A percentile compares a stretch with the other conserved stretches of the same genome.
These are phyloP conservation scores for Picea sitchensis DNA, from an alignment of 75 land plant species.

Conservation along the genomic window DNA sequence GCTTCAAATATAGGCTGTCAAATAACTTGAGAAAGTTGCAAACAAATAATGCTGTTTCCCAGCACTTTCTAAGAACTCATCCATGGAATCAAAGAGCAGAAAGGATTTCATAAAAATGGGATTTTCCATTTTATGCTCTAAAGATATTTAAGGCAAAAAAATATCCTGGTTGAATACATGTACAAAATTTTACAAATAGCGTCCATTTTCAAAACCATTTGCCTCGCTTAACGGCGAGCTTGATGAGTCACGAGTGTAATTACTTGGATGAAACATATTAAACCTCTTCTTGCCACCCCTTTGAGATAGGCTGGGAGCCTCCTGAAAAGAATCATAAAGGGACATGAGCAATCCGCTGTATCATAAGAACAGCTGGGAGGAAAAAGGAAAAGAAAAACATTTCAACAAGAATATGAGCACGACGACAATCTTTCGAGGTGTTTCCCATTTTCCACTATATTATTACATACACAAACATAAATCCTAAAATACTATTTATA, in stretches of 20 bases:
- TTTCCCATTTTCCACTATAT: background rate
- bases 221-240: background rate
- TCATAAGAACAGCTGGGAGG: background rate
- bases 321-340: constrained; percentile 1
- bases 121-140: background rate
- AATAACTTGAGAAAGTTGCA: background rate
- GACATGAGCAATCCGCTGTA: too few species aligned
- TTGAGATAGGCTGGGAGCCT: constrained; percentile 3
- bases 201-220: constrained; percentile 6
- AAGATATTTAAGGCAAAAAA: background rate
- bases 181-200: background rate
- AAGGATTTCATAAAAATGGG: background rate
- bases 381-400: background rate
- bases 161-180: background rate
- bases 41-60: background rate
- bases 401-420: background rate
- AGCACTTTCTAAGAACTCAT: background rate
- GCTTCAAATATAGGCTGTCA: background rate
- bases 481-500: too few species aligned
- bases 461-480: too few species aligned
- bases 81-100: background rate
- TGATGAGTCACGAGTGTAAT: background rate
- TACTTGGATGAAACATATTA: background rate
- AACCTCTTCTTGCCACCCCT: background rate
- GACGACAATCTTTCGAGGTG: background rate